phyloP scores from a whole-genome alignment of 768 basidiomycete species.

The Mycena metata region DNA sequence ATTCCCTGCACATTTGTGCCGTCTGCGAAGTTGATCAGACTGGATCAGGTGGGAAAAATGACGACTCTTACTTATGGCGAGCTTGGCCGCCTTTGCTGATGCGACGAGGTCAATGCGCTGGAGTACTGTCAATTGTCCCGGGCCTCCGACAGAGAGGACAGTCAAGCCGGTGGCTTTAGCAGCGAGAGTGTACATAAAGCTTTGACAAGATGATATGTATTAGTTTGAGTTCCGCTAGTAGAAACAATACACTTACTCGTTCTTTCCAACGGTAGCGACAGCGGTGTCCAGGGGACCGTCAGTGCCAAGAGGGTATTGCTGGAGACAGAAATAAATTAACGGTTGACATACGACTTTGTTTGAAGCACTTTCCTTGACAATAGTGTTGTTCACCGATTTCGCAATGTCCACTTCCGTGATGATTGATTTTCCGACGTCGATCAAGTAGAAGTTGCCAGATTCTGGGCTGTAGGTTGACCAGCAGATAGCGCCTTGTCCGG shows the following conservation, averaged over 20 bases:
- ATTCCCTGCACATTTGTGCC: constrained; percentile 32
- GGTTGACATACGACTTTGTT: too few species aligned
- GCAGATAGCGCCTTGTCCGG: constrained; percentile 39
- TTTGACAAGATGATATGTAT: constrained; percentile 35
- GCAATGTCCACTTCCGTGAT: constrained; percentile 41
- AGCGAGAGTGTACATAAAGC: constrained; percentile 58
- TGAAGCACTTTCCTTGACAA: constrained; percentile 20
- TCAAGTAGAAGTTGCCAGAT: constrained; percentile 44
- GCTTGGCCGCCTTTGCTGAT: constrained; percentile 45
- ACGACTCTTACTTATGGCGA: constrained; percentile 43
- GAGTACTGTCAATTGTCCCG: constrained; percentile 45
- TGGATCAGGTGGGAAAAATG: constrained; percentile 39
- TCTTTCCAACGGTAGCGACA: constrained; percentile 24
- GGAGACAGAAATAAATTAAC: not conserved
- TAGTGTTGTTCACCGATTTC: constrained; percentile 18
- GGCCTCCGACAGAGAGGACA: constrained; percentile 55
- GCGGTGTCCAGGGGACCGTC: constrained; percentile 28
- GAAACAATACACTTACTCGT: constrained; percentile 16
- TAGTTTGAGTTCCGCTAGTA: not conserved
- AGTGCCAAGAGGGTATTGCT: constrained; percentile 26
- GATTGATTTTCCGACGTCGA: constrained; percentile 38
- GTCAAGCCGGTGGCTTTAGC: constrained; percentile 55
- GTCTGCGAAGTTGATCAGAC: constrained; percentile 24
- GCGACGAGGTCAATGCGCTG: constrained; percentile 40
- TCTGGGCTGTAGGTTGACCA: constrained; percentile 41